Evolutionary conservation across 805 yeast species (phyloP).

Genomic region (Yamadazyma insecticola): DNA sequence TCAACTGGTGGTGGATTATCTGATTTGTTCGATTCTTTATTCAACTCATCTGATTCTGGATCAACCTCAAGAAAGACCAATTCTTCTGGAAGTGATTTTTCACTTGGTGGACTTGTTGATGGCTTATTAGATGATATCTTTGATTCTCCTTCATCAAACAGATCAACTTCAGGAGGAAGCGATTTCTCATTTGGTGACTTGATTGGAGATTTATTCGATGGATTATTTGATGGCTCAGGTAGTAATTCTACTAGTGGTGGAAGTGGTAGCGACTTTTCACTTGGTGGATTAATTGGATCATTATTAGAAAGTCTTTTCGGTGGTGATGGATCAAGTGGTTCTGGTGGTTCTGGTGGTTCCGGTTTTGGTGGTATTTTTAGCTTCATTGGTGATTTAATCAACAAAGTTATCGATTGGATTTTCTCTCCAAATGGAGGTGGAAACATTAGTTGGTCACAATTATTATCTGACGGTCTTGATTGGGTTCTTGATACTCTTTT

Average conservation of each 20-base stretch:
- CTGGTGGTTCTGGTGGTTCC: slow-evolving; percentile 4
- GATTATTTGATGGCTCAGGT: slow-evolving; percentile 7
- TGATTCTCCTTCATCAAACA: slow-evolving; percentile 8
- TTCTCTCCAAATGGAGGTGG: slow-evolving; percentile 3
- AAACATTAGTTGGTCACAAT: slow-evolving; percentile 5
- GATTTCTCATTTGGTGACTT: slow-evolving; percentile 11
- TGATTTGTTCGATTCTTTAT: slow-evolving; percentile 5
- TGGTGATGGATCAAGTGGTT: neutral
- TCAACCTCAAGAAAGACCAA: slow-evolving; percentile 1
- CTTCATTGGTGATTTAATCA: slow-evolving; percentile 4
- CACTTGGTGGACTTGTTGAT: slow-evolving; percentile 10
- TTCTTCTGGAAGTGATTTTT: slow-evolving; percentile 8
- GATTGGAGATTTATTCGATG: slow-evolving; percentile 9
- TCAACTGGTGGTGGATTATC: slow-evolving; percentile 7
- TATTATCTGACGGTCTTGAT: slow-evolving; percentile 11
- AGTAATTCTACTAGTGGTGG: slow-evolving; percentile 1
- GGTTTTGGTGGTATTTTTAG: slow-evolving; percentile 2
- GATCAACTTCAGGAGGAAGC: slow-evolving; percentile 3
- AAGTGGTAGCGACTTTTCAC: slow-evolving; percentile 4
- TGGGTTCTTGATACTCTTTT: slow-evolving; percentile 16
- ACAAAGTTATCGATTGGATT: slow-evolving; percentile 10
- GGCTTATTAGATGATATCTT: slow-evolving; percentile 13
- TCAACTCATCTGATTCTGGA: slow-evolving; percentile 1
- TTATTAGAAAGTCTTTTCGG: slow-evolving; percentile 1
- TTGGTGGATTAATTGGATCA: neutral